phyloP scores from a whole-genome alignment of 2,329 filamentous ascomycete genomes.

The Penicillium rolfsii region DNA sequence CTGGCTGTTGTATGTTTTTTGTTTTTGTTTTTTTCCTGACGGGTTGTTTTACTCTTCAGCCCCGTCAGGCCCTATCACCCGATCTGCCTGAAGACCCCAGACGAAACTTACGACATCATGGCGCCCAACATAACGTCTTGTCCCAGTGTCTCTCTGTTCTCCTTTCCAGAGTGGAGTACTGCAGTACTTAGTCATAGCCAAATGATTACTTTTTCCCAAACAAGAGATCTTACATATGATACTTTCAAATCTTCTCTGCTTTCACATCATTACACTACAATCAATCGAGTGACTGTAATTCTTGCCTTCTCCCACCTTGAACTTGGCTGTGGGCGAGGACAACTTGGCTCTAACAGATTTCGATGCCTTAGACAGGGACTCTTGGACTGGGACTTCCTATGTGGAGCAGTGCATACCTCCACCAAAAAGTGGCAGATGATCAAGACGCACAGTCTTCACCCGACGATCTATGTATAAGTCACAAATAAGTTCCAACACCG shows the following conservation, averaged over 20 bases:
- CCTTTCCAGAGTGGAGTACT: no score
- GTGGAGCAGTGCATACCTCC: slow-evolving; percentile 38
- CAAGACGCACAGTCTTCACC: slow-evolving; percentile 27
- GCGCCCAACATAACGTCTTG: no score
- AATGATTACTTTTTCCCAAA: background rate
- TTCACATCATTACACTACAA: background rate
- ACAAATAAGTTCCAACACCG: slow-evolving; percentile 14
- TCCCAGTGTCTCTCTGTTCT: no score
- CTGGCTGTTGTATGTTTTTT: no score
- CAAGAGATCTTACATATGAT: background rate
- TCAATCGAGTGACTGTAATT: background rate
- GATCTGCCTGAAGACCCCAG: no score
- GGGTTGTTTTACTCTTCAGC: no score
- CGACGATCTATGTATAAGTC: slow-evolving; percentile 26
- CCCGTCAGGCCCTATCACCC: no score
- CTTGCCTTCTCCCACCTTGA: background rate
- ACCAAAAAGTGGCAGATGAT: slow-evolving; percentile 30
- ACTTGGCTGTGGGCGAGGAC: background rate
- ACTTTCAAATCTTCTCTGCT: background rate
- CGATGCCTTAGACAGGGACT: background rate
- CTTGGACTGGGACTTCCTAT: slow-evolving; percentile 14
- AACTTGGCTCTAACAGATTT: background rate
- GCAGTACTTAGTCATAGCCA: no score
- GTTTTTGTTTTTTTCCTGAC: no score
- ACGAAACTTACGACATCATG: no score